Conservation (phyloP, 768 basidiomycete species). For the Kwoniella botswanensis region DNA sequence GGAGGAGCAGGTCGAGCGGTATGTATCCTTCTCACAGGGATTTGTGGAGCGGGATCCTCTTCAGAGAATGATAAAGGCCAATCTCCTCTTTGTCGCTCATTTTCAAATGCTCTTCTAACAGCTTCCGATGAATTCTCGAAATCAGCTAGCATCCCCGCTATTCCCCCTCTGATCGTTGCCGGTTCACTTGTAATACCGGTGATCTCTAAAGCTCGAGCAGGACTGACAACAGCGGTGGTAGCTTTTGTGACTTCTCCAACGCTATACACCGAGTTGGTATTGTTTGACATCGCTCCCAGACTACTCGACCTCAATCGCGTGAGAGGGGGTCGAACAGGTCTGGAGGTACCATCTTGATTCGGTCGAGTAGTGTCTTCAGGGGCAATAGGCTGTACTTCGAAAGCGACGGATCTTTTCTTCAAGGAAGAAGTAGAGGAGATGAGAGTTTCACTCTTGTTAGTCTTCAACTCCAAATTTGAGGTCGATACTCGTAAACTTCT, state of each 20-base stretch:
- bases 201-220: constrained; percentile 11
- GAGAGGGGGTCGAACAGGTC: constrained; percentile 9
- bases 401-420: not conserved
- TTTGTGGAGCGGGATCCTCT: not conserved
- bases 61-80: constrained; percentile 1
- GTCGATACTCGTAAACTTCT: constrained; percentile 5
- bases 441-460: not conserved
- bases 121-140: constrained; percentile 8
- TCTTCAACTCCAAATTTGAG: constrained; percentile 12
- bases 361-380: not conserved
- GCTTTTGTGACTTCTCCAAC: constrained; percentile 30
- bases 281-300: constrained; percentile 23
- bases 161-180: not conserved
- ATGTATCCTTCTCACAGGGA: not conserved
- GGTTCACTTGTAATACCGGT: not conserved
- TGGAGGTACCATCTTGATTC: not conserved
- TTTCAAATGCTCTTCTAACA: constrained; percentile 4
- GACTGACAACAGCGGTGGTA: constrained; percentile 6
- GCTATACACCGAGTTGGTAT: constrained; percentile 29
- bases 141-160: not conserved
- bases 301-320: constrained; percentile 25
- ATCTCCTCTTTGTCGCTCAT: constrained; percentile 12
- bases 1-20: constrained; percentile 10
- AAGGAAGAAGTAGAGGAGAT: not conserved
- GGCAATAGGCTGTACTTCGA: not conserved